A percentile compares a stretch with the other conserved stretches of the same genome.
Conservation (phyloP, 129 eudicot genomes). For the Arctium lappa region DNA sequence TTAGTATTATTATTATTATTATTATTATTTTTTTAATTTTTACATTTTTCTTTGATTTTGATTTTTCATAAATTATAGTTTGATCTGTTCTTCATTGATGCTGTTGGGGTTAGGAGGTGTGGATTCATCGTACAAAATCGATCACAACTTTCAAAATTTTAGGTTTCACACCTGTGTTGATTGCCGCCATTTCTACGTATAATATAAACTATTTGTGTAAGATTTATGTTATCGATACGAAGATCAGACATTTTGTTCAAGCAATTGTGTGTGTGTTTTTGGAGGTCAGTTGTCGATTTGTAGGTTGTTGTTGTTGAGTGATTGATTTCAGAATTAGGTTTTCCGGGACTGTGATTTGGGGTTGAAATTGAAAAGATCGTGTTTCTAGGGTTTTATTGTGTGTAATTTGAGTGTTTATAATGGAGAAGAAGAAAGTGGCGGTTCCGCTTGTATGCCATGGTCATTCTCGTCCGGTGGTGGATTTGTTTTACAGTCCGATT, state of each 20-base stretch:
- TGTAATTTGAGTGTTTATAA: slow-evolving; percentile 6
- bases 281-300: neutral
- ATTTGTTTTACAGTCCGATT: slow-evolving; percentile 64
- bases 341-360: slow-evolving; percentile 25
- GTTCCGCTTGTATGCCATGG: slow-evolving; percentile 73
- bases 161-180: slow-evolving; percentile 52
- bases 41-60: neutral
- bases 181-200: slow-evolving; percentile 41
- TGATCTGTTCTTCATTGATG: slow-evolving; percentile 34
- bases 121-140: slow-evolving; percentile 29
- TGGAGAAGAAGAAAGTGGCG: slow-evolving; percentile 65
- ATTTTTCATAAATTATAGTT: neutral
- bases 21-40: neutral
- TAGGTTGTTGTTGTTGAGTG: slow-evolving; percentile 1
- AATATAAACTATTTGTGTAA: slow-evolving; percentile 14
- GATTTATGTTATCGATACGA: neutral
- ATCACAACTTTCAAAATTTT: slow-evolving; percentile 20
- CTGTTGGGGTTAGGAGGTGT: slow-evolving; percentile 52
- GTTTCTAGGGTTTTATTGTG: slow-evolving; percentile 1
- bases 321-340: slow-evolving; percentile 21
- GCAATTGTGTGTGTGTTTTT: slow-evolving; percentile 19
- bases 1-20: slow-evolving; percentile 9
- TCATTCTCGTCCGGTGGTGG: slow-evolving; percentile 75
- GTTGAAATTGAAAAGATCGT: neutral
- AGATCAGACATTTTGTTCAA: slow-evolving; percentile 10